These are phyloP conservation scores for Blastocystis sp. DNA, from an alignment of 352 stramenopile genomes.

Conservation along the genomic window DNA sequence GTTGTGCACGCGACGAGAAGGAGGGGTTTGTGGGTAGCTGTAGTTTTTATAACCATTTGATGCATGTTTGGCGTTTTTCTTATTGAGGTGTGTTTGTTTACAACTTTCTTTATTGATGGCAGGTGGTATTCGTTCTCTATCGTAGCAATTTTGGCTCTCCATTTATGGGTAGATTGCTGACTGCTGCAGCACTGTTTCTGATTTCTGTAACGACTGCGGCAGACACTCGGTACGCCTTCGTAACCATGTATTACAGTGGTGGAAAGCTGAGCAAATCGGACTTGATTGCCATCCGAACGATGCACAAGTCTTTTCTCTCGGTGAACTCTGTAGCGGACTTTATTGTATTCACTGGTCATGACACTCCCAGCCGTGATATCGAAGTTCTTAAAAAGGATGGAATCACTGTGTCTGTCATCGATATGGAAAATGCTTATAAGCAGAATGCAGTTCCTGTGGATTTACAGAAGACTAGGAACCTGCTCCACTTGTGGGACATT, in stretches of 20 bases:
- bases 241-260: constrained; percentile 35
- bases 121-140: neutral
- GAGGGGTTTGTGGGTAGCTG: constrained; percentile 30
- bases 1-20: neutral
- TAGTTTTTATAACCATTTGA: constrained; percentile 58
- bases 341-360: neutral
- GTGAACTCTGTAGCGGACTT: constrained; percentile 42
- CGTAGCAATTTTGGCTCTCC: neutral
- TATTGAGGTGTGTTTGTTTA: constrained; percentile 47
- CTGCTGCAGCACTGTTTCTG: neutral
- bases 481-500: neutral
- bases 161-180: neutral
- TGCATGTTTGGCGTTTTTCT: constrained; percentile 50
- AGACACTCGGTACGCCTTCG: constrained; percentile 13
- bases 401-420: constrained; percentile 4
- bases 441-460: neutral
- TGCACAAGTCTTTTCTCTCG: constrained; percentile 21
- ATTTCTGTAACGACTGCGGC: neutral
- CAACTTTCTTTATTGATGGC: neutral
- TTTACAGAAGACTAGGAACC: constrained; percentile 5
- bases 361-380: neutral
- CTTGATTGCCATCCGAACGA: constrained; percentile 40
- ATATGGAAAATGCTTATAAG: constrained; percentile 11
- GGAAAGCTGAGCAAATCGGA: constrained; percentile 31
- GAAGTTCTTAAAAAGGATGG: neutral